Percentiles rank a stretch among this genome's conserved stretches.
phyloP scores from a whole-genome alignment of 331 rosid species.

The Acacia pycnantha region DNA sequence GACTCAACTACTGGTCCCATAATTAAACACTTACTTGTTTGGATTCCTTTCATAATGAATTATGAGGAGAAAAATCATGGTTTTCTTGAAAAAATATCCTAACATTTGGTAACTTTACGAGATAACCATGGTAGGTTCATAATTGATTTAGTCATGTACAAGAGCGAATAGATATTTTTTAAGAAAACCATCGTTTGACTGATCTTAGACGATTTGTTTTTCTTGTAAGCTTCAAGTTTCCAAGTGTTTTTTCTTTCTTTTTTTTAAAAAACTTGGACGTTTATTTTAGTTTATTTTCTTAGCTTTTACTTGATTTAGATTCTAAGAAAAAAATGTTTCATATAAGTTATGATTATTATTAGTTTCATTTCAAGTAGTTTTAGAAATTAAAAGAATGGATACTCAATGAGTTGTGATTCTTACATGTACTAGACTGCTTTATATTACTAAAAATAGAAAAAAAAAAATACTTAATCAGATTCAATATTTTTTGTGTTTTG shows the following conservation, averaged over 20 bases:
- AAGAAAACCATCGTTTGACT: too few relatives aligned
- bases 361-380: too few relatives aligned
- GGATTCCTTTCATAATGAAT: too few relatives aligned
- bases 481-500: not conserved
- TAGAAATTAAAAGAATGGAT: not conserved
- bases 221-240: not conserved
- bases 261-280: not conserved
- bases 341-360: not conserved
- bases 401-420: not conserved
- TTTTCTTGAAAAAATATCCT: too few relatives aligned
- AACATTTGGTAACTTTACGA: too few relatives aligned
- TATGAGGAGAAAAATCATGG: too few relatives aligned
- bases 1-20: not conserved
- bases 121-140: too few relatives aligned
- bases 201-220: too few relatives aligned
- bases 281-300: not conserved
- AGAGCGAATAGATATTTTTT: too few relatives aligned
- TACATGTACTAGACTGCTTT: not conserved
- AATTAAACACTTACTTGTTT: not conserved
- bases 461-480: not conserved
- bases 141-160: too few relatives aligned
- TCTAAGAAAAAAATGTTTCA: too few relatives aligned
- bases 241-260: not conserved
- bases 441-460: not conserved
- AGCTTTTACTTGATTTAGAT: not conserved